Evolutionary conservation across 495 filamentous ascomycete species (phyloP), one percentile per base, ranked within the genome.

Genomic region (Melanomma pulvis-pyrius): DNA sequence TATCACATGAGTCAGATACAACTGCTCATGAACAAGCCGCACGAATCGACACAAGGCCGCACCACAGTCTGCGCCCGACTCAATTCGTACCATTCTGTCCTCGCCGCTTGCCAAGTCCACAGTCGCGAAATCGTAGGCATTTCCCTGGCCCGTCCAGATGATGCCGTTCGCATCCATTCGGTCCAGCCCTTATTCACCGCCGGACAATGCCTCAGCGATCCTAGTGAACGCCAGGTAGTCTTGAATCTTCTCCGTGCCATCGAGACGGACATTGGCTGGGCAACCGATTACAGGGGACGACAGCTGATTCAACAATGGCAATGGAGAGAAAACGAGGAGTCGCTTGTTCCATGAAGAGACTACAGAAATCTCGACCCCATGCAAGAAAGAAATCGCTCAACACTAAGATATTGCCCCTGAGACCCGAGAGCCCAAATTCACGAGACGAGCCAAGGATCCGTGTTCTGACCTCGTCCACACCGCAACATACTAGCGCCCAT

Each of bases 1-100:
- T 89, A 86, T 69, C 85, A 89, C 68, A 86, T 89, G 82, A 83
- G 83, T 0, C 84, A 83, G 48, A 86, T 86, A 30, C 76, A 87
- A 46, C 75, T 89, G 13, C 78, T 87, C 11, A 81, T 86, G 71
- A 84, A 89, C 70, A 86, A 86, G 63, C 85, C 86, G 21, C 82
- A 85, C 34, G 80, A 85, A 41, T 81, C 83, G 8, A 85, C 82
- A 1, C 78, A 78, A 57, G 76, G 78, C 15, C 76, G 79, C 24
- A 81, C 77, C 32, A 83, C 82, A 1, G 78, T 87, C 49, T 78
- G 79, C 1, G 76, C 80, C 30, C 74, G 84, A 30, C 73, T 85
- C 44, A 81, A 81, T 44, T 82, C 81, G 0, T 86, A 86, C 71
- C 80, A 81, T 12, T 77, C 78, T 7, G 84, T 84, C 34, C 77